These are phyloP conservation scores for Eucalyptus marginata DNA, from an alignment of 345 rosid genomes.

Conservation along the genomic window DNA sequence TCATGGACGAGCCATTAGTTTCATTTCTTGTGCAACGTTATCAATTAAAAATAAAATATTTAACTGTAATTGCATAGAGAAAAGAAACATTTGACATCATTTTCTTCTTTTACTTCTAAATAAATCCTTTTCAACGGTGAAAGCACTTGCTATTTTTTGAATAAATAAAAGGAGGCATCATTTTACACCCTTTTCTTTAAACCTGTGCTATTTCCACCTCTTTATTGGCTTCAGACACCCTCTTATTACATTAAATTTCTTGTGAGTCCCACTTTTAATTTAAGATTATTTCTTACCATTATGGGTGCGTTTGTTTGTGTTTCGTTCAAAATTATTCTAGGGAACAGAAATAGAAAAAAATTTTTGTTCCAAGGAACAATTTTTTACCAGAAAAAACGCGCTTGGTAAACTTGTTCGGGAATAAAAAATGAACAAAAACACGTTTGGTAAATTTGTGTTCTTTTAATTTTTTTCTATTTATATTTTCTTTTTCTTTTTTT, in stretches of 20 bases:
- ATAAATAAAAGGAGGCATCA: background rate
- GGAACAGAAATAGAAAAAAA: too few species aligned
- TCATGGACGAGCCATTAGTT: background rate
- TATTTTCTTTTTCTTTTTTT: too few species aligned
- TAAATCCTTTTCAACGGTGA: background rate
- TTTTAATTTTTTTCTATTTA: too few species aligned
- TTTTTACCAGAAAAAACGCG: too few species aligned
- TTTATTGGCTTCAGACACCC: background rate
- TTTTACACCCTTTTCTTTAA: background rate
- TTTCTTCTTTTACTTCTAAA: background rate
- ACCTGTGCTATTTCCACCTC: accelerated
- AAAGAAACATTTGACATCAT: background rate
- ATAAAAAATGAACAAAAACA: too few species aligned
- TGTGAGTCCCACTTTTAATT: background rate
- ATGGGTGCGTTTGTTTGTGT: too few species aligned
- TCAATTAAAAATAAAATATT: background rate
- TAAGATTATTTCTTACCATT: background rate
- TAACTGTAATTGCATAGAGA: background rate
- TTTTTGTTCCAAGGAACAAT: too few species aligned
- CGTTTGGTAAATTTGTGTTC: too few species aligned
- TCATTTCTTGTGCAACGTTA: background rate
- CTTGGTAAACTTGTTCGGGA: too few species aligned
- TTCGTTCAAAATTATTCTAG: too few species aligned
- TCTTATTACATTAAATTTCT: too few species aligned
- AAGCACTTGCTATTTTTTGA: background rate